Evolutionary conservation across 495 filamentous ascomycete genomes (phyloP).

Genomic region (Sabuloglossum arenarium): DNA sequence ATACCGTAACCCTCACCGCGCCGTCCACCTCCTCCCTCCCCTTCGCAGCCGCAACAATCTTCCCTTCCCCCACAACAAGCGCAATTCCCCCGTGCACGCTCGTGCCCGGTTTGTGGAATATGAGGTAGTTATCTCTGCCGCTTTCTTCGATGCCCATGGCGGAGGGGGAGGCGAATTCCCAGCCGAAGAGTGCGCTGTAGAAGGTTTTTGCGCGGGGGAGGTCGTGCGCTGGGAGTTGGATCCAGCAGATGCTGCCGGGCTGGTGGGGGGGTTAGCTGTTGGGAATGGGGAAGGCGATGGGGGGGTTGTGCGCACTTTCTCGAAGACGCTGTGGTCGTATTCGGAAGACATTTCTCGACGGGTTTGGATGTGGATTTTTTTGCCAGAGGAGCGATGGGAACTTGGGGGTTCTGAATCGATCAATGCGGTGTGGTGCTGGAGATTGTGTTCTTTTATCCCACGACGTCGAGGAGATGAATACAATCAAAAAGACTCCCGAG

Average conservation of each 20-base stretch:
- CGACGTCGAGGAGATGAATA: no score
- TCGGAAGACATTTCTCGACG: not conserved
- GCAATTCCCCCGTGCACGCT: not conserved
- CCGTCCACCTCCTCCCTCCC: not conserved
- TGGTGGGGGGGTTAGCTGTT: not conserved
- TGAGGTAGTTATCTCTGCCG: not conserved
- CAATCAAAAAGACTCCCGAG: no score
- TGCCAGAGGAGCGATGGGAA: no score
- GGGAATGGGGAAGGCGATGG: not conserved
- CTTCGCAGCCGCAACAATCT: not conserved
- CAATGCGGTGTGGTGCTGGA: no score
- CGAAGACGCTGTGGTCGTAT: not conserved
- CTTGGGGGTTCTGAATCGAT: no score
- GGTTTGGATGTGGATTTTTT: no score
- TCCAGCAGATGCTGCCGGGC: not conserved
- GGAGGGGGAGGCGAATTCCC: not conserved
- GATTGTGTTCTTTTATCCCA: no score
- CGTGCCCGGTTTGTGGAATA: not conserved
- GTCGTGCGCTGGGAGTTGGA: not conserved
- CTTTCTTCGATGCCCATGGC: not conserved
- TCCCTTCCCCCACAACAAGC: not conserved
- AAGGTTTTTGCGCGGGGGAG: not conserved
- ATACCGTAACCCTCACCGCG: not conserved
- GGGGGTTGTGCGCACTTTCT: not conserved
- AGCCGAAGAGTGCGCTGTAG: not conserved